Base-by-base conservation (phyloP, 2,329 filamentous ascomycete species). In the Ophiostoma populinum region DNA sequence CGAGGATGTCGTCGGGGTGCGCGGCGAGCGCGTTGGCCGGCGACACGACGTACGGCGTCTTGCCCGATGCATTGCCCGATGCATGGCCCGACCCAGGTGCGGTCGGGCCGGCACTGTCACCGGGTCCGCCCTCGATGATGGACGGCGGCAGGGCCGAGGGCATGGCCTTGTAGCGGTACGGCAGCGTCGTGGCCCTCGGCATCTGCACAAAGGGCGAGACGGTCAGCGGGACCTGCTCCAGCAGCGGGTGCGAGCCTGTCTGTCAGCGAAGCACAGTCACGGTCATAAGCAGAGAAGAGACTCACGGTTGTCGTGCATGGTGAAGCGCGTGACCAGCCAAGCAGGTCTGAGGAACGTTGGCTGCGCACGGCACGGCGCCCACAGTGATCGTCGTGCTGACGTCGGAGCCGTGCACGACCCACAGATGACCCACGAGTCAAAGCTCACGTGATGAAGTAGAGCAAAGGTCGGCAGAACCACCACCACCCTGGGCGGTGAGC, bases 161-260 rank as follows among this genome's bases (percentile, higher is more conserved):
- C 51, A 95, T 77, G 9, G 75, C 69, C 52, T 86, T 87, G 67
- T 94, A 95, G 46, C 83, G 92, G 62, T 95, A 95, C 17, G 90
- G 87, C 7, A 98, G 72, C 1, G 86, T 93, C 15, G 86, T 80
- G 18, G 87, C 79, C 20, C 81, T 78, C 9, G 90, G 90, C 21
- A 98, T 76, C 40, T 78, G 80, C 48, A 95, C 73, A 61, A 94
- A 94, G 18, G 90, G 90, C 3, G 87, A 94, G 29, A 95, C 85
- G 33, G 85, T 92, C 37, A 98, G 63, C 20, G 90, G 85, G 26
- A 95, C 75, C 59, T 98, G 90, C 45, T 86, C 80, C 31, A 98
- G 74, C 44, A 94, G 72, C 12, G 79, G 81, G 58, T 94, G 85
- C 12, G 83, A 75, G 45, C 70, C 79, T 83, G 42, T n/a, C 7